Percentiles rank a stretch among this genome's conserved stretches.
Conservation (phyloP, 2,329 filamentous ascomycete species). For the Cryphonectria naterciae region DNA sequence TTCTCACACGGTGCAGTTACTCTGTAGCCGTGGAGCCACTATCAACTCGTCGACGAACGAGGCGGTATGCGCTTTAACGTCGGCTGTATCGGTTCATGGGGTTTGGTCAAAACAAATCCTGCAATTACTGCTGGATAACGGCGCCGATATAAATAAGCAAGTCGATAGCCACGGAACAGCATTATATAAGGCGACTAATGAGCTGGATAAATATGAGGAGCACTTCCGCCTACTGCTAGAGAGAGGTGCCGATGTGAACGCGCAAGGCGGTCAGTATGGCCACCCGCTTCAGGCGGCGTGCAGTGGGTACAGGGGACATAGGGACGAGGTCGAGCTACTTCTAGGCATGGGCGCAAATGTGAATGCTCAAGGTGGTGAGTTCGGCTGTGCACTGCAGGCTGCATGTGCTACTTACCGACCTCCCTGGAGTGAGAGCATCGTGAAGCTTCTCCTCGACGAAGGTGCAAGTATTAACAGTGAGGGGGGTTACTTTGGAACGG, state of each 20-base stretch:
- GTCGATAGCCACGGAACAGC: background rate
- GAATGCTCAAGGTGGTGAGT: background rate
- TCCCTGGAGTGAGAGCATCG: background rate
- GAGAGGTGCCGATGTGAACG: background rate
- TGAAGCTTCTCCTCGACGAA: background rate
- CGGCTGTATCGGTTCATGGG: background rate
- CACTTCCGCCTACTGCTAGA: background rate
- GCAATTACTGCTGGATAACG: background rate
- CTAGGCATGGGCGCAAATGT: background rate
- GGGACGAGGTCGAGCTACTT: background rate
- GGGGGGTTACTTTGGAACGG: background rate
- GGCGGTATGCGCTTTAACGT: background rate
- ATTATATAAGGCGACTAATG: background rate
- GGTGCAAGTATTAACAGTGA: background rate
- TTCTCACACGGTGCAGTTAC: background rate
- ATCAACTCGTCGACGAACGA: background rate
- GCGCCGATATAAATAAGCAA: background rate
- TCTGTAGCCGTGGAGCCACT: background rate
- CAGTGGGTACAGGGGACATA: too few relatives aligned
- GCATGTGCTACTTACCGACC: background rate
- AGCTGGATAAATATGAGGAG: accelerated
- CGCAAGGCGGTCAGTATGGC: background rate
- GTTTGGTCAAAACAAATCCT: background rate
- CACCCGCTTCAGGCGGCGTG: background rate
- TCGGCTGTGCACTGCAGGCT: background rate